A percentile compares a stretch with the other conserved stretches of the same genome.
phyloP scores from a whole-genome alignment of 202 grass and related monocot species.

The Zizania palustris region DNA sequence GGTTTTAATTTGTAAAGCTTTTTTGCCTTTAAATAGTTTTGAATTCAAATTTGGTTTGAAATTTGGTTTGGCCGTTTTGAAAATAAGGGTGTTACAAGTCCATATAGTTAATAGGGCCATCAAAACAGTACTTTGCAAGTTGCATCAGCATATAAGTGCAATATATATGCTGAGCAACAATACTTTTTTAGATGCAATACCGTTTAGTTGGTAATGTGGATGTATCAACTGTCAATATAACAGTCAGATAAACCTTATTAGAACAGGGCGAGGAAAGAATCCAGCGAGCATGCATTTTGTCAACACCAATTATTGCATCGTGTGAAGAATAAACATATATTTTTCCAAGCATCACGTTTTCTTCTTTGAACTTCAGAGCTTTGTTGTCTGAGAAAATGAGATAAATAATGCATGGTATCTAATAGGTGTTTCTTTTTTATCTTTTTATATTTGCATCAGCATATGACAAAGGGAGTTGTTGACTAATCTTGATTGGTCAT shows the following conservation, averaged over 20 bases:
- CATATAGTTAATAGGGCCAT: too few species aligned
- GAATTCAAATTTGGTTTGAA: too few species aligned
- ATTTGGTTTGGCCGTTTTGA: too few species aligned
- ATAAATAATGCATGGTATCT: not conserved
- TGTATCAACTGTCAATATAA: slow-evolving; percentile 28
- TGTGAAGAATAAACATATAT: not conserved
- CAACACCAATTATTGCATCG: not conserved
- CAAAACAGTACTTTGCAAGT: not conserved
- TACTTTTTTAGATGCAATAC: not conserved
- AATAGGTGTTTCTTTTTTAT: not conserved
- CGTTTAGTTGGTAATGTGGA: slow-evolving; percentile 15
- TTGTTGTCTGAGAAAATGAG: not conserved
- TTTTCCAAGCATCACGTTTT: not conserved
- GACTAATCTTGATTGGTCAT: not conserved
- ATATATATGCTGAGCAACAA: not conserved
- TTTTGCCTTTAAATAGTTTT: too few species aligned
- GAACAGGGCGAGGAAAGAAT: slow-evolving; percentile 4
- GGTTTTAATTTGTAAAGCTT: too few species aligned
- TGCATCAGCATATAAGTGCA: not conserved
- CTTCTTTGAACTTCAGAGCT: slow-evolving; percentile 24
- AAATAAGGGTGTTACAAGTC: too few species aligned
- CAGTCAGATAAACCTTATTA: not conserved
- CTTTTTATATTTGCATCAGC: not conserved
- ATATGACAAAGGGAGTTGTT: not conserved
- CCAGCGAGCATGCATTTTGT: not conserved